phyloP scores from a whole-genome alignment of 345 rosid genomes.

The Heritiera fomes region DNA sequence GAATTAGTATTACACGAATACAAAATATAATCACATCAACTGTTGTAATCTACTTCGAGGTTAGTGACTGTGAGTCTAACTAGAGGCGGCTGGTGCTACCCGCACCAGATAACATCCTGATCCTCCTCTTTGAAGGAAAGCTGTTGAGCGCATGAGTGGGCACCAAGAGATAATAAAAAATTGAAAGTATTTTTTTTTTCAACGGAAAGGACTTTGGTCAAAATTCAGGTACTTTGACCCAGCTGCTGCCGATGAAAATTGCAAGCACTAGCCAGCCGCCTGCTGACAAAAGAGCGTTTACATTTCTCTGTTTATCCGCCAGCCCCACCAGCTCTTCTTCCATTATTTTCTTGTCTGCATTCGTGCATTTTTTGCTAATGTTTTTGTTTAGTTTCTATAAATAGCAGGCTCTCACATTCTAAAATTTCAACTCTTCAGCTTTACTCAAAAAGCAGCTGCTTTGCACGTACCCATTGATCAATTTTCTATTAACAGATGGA shows the following conservation, averaged over 20 bases:
- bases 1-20: too few species aligned
- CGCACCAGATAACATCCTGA: too few species aligned
- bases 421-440: not conserved
- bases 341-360: conserved; percentile 13
- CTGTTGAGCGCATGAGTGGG: too few species aligned
- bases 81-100: too few species aligned
- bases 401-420: not conserved
- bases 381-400: not conserved
- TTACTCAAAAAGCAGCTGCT: not conserved
- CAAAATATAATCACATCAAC: too few species aligned
- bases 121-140: too few species aligned
- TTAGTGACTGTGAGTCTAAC: too few species aligned
- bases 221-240: conserved; percentile 26
- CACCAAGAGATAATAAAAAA: too few species aligned
- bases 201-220: conserved; percentile 13
- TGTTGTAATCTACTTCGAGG: too few species aligned
- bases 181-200: too few species aligned
- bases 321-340: not conserved
- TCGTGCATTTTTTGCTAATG: not conserved
- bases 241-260: not conserved
- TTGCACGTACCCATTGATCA: not conserved
- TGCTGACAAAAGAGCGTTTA: conserved; percentile 11
- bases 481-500: conserved; percentile 29
- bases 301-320: not conserved
- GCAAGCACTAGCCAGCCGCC: conserved; percentile 41